Conservation (phyloP, 441 rosid species). For the Arabidopsis lyrata region DNA sequence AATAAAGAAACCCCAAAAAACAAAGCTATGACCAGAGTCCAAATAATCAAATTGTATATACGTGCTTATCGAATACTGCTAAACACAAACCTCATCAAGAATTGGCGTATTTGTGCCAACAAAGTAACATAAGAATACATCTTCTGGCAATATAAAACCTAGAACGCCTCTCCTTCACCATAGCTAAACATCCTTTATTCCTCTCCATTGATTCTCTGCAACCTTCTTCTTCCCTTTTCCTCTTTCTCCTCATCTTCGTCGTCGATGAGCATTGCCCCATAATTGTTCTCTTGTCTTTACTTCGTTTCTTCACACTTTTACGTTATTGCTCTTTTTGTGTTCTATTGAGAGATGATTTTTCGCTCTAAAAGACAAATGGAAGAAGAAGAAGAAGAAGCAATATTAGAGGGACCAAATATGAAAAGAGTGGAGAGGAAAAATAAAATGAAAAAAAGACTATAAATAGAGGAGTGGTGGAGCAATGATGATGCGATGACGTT, state of each 20-base stretch:
- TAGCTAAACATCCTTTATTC: slow-evolving; percentile 47
- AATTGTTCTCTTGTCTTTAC: slow-evolving; percentile 1
- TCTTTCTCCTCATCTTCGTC: slow-evolving; percentile 33
- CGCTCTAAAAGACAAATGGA: background rate
- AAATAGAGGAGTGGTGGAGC: slow-evolving; percentile 50
- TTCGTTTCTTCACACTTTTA: slow-evolving; percentile 20
- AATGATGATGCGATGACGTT: slow-evolving; percentile 48
- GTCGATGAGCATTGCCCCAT: slow-evolving; percentile 61
- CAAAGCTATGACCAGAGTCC: background rate
- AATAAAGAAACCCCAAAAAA: background rate
- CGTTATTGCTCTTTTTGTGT: background rate
- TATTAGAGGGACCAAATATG: slow-evolving; percentile 37
- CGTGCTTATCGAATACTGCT: background rate
- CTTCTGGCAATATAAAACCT: slow-evolving; percentile 60
- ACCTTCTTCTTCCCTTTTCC: slow-evolving; percentile 18
- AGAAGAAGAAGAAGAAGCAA: slow-evolving; percentile 21
- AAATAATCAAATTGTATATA: background rate
- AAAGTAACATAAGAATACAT: slow-evolving; percentile 61
- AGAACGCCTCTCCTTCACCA: slow-evolving; percentile 56
- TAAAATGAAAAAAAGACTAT: slow-evolving; percentile 29
- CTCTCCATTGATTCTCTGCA: slow-evolving; percentile 28
- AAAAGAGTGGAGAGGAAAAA: slow-evolving; percentile 32
- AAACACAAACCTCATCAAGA: slow-evolving; percentile 36
- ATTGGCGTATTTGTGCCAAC: slow-evolving; percentile 70
- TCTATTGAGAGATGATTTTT: slow-evolving; percentile 3